Percentiles rank a stretch among this genome's conserved stretches.
Conservation (phyloP, 345 rosid species). For the Euphorbia tirucalli region DNA sequence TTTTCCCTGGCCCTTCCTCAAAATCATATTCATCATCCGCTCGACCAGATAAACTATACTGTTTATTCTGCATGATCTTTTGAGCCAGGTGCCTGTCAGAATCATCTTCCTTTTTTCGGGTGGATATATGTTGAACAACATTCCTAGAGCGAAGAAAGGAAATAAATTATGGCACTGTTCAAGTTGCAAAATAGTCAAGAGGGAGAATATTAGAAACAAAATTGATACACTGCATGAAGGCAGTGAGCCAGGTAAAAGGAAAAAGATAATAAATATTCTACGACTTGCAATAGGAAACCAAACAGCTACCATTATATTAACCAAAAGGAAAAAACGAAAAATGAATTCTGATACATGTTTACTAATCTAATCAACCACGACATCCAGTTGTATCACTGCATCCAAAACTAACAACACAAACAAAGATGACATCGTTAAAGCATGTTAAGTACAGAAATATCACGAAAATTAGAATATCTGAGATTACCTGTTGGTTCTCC, state of each 20-base stretch:
- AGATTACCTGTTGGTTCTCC: slow-evolving; percentile 50
- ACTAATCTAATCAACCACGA: background rate
- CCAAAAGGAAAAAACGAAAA: background rate
- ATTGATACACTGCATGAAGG: background rate
- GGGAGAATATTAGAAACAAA: background rate
- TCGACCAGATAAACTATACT: slow-evolving; percentile 58
- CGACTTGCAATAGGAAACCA: background rate
- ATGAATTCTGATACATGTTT: background rate
- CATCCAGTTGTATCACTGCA: background rate
- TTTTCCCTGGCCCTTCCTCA: slow-evolving; percentile 68
- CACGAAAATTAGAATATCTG: background rate
- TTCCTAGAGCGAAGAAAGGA: slow-evolving; percentile 30
- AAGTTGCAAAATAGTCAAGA: background rate
- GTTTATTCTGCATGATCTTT: slow-evolving; percentile 69
- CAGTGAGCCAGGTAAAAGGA: background rate
- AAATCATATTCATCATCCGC: slow-evolving; percentile 94
- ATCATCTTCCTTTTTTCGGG: slow-evolving; percentile 57
- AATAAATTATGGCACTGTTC: background rate
- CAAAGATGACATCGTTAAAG: background rate
- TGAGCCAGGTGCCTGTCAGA: slow-evolving; percentile 73
- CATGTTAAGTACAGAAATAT: background rate
- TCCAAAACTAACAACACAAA: background rate
- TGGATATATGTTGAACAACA: slow-evolving; percentile 41
- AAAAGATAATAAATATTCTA: background rate
- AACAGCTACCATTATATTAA: too few species aligned